A percentile compares a stretch with the other conserved stretches of the same genome.
Conservation (phyloP, 768 basidiomycete species). For the Clitopilus passeckerianus region DNA sequence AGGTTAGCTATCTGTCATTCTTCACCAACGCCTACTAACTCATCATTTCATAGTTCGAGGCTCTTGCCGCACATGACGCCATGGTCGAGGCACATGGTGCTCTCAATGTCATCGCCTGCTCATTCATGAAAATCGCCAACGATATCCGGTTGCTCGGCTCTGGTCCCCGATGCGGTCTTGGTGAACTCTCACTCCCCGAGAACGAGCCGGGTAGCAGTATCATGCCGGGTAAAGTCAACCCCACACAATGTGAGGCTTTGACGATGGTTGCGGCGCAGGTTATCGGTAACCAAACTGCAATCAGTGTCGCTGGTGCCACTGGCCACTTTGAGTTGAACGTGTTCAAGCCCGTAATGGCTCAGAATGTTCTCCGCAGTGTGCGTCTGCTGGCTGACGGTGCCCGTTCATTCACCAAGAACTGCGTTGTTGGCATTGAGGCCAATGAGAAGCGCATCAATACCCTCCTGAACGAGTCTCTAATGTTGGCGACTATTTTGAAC, state of each 20-base stretch:
- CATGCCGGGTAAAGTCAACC: conserved; percentile 99
- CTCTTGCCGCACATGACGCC: conserved; percentile 96
- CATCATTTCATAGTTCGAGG: conserved; percentile 71
- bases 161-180: conserved; percentile 95
- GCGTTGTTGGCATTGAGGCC: conserved; percentile 92
- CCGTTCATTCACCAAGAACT: conserved; percentile 95
- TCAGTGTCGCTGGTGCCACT: conserved; percentile 88
- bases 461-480: conserved; percentile 90
- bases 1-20: conserved; percentile 40
- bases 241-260: conserved; percentile 97
- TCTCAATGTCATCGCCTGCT: conserved; percentile 93
- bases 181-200: conserved; percentile 91
- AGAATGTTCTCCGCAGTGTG: conserved; percentile 95
- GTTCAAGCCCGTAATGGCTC: conserved; percentile 98
- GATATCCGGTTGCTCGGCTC: conserved; percentile 98
- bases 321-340: conserved; percentile 99
- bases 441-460: conserved; percentile 91
- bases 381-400: conserved; percentile 91
- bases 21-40: not conserved
- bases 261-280: conserved; percentile 99
- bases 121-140: conserved; percentile 99
- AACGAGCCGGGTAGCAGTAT: conserved; percentile 99
- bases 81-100: conserved; percentile 97
- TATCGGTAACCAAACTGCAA: conserved; percentile 93
- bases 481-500: conserved; percentile 98